Evolutionary conservation across 225 moss, liverwort and hornwort species (phyloP), one percentile per base, ranked within the genome.

Genomic region (Marchantia polymorpha): DNA sequence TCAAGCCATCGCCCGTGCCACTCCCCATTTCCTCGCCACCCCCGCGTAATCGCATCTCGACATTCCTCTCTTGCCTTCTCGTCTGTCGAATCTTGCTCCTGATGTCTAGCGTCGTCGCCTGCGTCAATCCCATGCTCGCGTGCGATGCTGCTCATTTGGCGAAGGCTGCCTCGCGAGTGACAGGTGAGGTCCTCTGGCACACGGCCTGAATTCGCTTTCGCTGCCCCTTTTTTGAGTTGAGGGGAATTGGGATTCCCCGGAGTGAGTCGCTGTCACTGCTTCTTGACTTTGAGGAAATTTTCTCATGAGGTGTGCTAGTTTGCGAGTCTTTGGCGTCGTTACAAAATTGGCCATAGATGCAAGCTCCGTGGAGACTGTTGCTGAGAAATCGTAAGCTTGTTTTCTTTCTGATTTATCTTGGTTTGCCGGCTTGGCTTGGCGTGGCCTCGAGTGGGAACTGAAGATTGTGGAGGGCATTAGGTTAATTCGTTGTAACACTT

Each of bases 171-270:
- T 13, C 0, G 31, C 27, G 73, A 54, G 27, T 73, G 26, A 54
- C 52, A 73, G 73, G 73, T 73, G 73, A 55, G 54, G 15, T 53
- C 29, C 73, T 13, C 29, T 29, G 54, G 15, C 51, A 16, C 52
- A 25, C 29, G 3, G 7, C 54, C 20, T 52, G 19, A n/a, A 69
- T 61, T 9, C 10, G 16, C 5, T 61, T 61, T 0, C 6, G 12
- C 66, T 67, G 66, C 66, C 66, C 27, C 66, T 64, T n/a, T n/a
- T n/a, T 65, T 29, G 65, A 25, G 15, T 67, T n/a, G 17, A 67
- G 14, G 15, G 29, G 27, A 27, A 15, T 14, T 13, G 7, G 7
- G 15, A 30, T 17, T 67, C 10, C 8, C 0, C 31, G 67, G 10
- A 10, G 30, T 67, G n/a, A 29, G 30, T 67, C 7, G 1, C 4